phyloP scores from a whole-genome alignment of 805 yeast genomes.

The Starmerella bombi region DNA sequence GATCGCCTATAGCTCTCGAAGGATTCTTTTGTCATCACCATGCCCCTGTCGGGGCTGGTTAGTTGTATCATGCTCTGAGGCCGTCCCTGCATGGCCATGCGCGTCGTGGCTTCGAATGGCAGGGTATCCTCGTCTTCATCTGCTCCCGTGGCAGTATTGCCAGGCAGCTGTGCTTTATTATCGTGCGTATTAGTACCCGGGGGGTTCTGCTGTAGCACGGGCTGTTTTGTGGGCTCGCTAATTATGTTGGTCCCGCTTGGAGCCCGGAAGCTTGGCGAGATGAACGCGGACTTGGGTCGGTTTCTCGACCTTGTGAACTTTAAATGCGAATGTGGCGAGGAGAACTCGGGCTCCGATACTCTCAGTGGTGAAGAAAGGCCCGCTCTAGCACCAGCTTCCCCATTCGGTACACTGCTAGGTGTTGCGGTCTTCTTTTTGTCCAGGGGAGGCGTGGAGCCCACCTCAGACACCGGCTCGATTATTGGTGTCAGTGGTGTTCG shows the following conservation, averaged over 20 bases:
- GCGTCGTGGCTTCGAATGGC: slow-evolving; percentile 22
- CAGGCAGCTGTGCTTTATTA: too few relatives aligned
- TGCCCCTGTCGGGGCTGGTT: slow-evolving; percentile 14
- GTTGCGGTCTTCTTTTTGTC: too few relatives aligned
- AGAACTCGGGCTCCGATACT: too few relatives aligned
- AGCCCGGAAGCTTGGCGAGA: background rate
- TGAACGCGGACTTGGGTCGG: slow-evolving; percentile 4
- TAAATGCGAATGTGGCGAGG: slow-evolving; percentile 3
- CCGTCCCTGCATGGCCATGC: slow-evolving; percentile 16
- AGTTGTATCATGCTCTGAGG: slow-evolving; percentile 11
- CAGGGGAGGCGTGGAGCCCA: background rate
- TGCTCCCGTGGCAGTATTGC: background rate
- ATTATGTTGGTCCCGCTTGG: background rate
- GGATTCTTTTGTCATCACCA: slow-evolving; percentile 21
- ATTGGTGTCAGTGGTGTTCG: background rate
- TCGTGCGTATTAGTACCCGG: too few relatives aligned
- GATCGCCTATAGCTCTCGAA: slow-evolving; percentile 22
- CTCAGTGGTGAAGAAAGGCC: background rate
- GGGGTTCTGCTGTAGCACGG: background rate
- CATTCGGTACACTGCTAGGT: too few relatives aligned
- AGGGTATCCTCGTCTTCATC: slow-evolving; percentile 20
- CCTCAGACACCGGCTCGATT: background rate
- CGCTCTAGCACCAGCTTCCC: background rate
- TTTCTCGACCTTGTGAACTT: slow-evolving; percentile 1
- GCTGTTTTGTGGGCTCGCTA: background rate